phyloP scores from a whole-genome alignment of 1,284 basidiomycete genomes.

The Pseudozyma tsukubaensis region DNA sequence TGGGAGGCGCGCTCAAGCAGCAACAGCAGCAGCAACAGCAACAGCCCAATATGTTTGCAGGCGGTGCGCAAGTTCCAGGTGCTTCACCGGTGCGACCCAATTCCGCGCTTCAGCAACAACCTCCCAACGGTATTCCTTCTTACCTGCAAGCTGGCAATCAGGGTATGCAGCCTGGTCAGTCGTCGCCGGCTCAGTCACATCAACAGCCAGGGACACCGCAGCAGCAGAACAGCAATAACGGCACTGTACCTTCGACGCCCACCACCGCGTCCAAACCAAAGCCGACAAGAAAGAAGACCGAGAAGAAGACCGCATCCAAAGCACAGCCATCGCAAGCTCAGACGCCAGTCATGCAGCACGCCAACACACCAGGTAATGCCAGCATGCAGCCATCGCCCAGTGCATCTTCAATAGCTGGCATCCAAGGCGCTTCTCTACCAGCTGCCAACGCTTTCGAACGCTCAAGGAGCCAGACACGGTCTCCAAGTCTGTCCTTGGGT shows the following conservation, averaged over 20 bases:
- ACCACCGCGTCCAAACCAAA: slow-evolving; percentile 42
- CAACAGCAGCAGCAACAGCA: slow-evolving; percentile 33
- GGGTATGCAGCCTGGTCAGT: slow-evolving; percentile 27
- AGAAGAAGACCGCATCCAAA: slow-evolving; percentile 45
- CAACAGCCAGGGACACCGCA: slow-evolving; percentile 45
- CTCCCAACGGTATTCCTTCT: slow-evolving; percentile 43
- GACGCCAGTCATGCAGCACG: slow-evolving; percentile 48
- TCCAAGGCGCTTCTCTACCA: slow-evolving; percentile 39
- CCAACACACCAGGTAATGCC: slow-evolving; percentile 19
- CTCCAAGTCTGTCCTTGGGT: slow-evolving; percentile 47
- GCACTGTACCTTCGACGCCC: slow-evolving; percentile 29
- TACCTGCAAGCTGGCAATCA: slow-evolving; percentile 42
- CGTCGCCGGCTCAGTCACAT: slow-evolving; percentile 32
- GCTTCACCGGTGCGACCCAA: slow-evolving; percentile 41
- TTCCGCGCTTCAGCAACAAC: slow-evolving; percentile 32
- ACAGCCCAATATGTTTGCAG: slow-evolving; percentile 28
- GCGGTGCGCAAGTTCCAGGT: slow-evolving; percentile 15
- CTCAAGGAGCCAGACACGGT: slow-evolving; percentile 53
- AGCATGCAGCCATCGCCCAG: slow-evolving; percentile 46
- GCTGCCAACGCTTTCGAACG: slow-evolving; percentile 43
- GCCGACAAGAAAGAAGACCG: slow-evolving; percentile 43
- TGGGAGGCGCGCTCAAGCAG: slow-evolving; percentile 29
- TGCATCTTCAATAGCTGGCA: slow-evolving; percentile 42
- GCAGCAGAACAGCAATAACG: slow-evolving; percentile 29
- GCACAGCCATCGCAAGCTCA: slow-evolving; percentile 30